These are phyloP conservation scores for Linderniella brevidens DNA, from an alignment of 257 asterid genomes.

Conservation along the genomic window DNA sequence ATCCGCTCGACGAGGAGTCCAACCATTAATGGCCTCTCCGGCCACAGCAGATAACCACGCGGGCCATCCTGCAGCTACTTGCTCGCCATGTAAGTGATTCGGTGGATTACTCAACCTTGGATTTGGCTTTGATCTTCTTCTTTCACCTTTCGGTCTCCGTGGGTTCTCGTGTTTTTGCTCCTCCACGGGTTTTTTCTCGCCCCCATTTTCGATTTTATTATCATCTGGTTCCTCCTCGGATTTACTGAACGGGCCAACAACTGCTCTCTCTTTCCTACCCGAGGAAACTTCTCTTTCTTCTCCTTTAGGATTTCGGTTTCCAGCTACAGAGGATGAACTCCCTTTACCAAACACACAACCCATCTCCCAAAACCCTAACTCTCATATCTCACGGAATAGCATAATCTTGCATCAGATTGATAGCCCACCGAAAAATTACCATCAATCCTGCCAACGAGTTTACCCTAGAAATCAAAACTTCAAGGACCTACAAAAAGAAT, in stretches of 20 bases:
- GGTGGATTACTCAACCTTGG: slow-evolving; percentile 3
- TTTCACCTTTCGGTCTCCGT: slow-evolving; percentile 2
- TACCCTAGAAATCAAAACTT: no score
- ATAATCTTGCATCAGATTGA: slow-evolving; percentile 21
- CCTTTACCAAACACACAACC: slow-evolving; percentile 55
- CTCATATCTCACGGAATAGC: slow-evolving; percentile 38
- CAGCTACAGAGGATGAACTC: slow-evolving; percentile 17
- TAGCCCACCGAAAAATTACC: slow-evolving; percentile 12
- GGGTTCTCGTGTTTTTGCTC: background rate
- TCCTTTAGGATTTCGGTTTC: background rate
- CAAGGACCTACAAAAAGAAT: slow-evolving; percentile 10
- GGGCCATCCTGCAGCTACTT: slow-evolving; percentile 7
- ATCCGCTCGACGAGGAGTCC: slow-evolving; percentile 8
- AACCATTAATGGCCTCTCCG: slow-evolving; percentile 6
- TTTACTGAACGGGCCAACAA: background rate
- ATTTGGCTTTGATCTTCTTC: slow-evolving; percentile 4
- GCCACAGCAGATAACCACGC: slow-evolving; percentile 7
- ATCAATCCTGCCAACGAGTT: slow-evolving; percentile 5
- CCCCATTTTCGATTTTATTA: background rate
- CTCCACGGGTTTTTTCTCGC: background rate
- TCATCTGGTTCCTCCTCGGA: background rate
- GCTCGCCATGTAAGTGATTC: slow-evolving; percentile 2
- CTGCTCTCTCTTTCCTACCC: background rate
- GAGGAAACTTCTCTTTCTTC: background rate
- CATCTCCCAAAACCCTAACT: slow-evolving; percentile 27